A percentile compares a stretch with the other conserved stretches of the same genome.
Evolutionary conservation across 768 basidiomycete species (phyloP).

Genomic region (Lactifluus pinguis): DNA sequence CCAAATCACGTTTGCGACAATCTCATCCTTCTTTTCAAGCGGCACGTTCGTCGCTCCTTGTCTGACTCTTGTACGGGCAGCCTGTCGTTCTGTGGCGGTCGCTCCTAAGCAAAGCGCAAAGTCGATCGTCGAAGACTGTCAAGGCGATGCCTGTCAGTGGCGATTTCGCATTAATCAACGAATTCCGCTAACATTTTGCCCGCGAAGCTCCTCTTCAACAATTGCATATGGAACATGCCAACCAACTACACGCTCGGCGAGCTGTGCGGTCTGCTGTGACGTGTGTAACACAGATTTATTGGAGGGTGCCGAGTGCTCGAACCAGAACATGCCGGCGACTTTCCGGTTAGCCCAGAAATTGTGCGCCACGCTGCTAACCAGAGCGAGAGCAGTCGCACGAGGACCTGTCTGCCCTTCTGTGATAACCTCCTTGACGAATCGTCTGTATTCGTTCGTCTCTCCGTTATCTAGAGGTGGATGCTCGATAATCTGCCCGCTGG

Average conservation of each 20-base stretch:
- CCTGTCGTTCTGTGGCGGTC: slow-evolving; percentile 71
- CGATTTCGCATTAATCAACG: not conserved
- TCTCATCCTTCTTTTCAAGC: slow-evolving; percentile 96
- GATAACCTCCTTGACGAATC: slow-evolving; percentile 93
- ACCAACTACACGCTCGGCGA: slow-evolving; percentile 77
- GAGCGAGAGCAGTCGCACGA: slow-evolving; percentile 80
- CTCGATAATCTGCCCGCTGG: slow-evolving; percentile 76
- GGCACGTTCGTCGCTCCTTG: slow-evolving; percentile 27
- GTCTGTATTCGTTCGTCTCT: slow-evolving; percentile 88
- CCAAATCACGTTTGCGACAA: slow-evolving; percentile 98
- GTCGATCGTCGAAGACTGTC: slow-evolving; percentile 93
- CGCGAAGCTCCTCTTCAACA: slow-evolving; percentile 89
- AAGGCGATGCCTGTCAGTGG: not conserved
- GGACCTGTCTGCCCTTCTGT: slow-evolving; percentile 94
- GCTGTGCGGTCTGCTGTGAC: slow-evolving; percentile 69
- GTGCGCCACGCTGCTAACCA: slow-evolving; percentile 75
- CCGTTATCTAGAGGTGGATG: slow-evolving; percentile 89
- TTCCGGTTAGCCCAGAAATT: slow-evolving; percentile 73
- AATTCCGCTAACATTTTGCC: slow-evolving; percentile 76
- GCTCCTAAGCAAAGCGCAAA: slow-evolving; percentile 92
- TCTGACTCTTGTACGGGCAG: slow-evolving; percentile 72
- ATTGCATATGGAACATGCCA: slow-evolving; percentile 84
- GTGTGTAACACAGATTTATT: slow-evolving; percentile 63
- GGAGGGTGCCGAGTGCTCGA: slow-evolving; percentile 45
- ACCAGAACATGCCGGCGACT: slow-evolving; percentile 70